A percentile compares a stretch with the other conserved stretches of the same genome.
Conservation (phyloP, 345 rosid species). For the Citrus sp. region DNA sequence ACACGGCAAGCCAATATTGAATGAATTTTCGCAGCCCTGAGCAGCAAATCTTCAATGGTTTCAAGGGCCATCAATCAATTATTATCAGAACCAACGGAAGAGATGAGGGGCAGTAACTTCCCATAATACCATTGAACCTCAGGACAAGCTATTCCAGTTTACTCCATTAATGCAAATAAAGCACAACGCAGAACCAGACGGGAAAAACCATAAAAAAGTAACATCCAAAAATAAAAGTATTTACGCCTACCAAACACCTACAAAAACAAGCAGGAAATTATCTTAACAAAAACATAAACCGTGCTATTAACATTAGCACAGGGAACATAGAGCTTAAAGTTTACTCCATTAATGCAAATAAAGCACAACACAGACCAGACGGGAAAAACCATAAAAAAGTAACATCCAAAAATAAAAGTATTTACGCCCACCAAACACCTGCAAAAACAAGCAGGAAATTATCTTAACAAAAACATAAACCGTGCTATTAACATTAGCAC, state of each 20-base stretch:
- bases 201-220: neutral
- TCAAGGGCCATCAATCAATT: neutral
- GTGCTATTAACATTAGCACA: neutral
- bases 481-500: neutral
- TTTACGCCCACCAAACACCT: neutral
- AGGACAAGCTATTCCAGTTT: neutral
- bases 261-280: neutral
- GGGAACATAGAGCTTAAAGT: no score
- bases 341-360: no score
- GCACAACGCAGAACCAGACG: neutral
- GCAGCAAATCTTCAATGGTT: neutral
- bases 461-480: no score
- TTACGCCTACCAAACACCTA: neutral
- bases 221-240: neutral
- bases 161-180: no score
- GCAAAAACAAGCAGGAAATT: neutral
- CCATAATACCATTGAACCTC: neutral
- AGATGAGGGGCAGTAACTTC: no score
- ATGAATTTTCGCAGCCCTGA: no score
- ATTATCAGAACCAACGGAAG: neutral
- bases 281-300: no score
- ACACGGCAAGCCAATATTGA: neutral
- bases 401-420: neutral
- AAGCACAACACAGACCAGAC: no score
- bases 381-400: no score